These are phyloP conservation scores for Raphanus hybrid DNA, from an alignment of 441 rosid genomes.

Conservation along the genomic window DNA sequence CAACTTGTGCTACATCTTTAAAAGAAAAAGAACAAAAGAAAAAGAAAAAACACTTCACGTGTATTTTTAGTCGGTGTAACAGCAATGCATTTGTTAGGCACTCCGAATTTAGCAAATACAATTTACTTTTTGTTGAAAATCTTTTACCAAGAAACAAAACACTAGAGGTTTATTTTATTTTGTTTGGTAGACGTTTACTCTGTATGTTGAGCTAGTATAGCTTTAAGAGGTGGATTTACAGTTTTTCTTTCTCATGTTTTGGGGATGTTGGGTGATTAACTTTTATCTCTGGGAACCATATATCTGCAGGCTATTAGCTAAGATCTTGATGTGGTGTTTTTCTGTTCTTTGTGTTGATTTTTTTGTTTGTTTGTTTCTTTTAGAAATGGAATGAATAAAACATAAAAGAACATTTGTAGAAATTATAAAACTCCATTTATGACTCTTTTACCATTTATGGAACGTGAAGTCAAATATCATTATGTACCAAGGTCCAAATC, in stretches of 20 bases:
- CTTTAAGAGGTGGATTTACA: neutral
- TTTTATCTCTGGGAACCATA: neutral
- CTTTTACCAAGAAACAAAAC: neutral
- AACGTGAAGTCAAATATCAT: slow-evolving; percentile 3
- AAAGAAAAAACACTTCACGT: neutral
- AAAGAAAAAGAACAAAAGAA: no score
- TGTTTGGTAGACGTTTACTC: neutral
- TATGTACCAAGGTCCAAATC: neutral
- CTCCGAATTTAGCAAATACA: slow-evolving; percentile 16
- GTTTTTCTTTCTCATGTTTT: neutral
- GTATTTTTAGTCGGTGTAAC: neutral
- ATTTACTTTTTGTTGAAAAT: neutral
- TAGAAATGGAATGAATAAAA: neutral
- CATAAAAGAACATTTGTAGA: neutral
- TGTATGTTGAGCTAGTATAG: neutral
- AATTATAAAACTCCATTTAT: neutral
- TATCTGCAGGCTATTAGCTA: neutral
- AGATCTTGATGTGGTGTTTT: neutral
- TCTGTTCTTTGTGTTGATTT: neutral
- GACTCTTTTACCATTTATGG: slow-evolving; percentile 13
- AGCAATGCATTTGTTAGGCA: neutral
- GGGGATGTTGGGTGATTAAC: neutral
- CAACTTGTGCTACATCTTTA: neutral
- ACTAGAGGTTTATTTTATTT: neutral
- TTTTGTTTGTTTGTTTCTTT: neutral